Conservation (phyloP, 2,329 filamentous ascomycete genomes). For the Phyllosticta paracitricarpa region DNA sequence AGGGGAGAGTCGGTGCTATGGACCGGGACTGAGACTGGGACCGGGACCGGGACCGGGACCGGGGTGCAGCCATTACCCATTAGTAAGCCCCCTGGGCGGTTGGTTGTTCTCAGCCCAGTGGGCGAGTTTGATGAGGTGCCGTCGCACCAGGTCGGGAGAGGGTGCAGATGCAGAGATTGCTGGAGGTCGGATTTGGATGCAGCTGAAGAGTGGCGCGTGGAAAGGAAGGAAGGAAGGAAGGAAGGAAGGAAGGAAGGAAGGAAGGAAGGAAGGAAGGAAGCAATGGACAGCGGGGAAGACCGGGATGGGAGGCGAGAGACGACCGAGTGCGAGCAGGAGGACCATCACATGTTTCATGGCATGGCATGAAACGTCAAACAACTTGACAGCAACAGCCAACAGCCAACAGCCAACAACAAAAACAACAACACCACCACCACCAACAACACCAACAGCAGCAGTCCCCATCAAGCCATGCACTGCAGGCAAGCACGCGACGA, state of each 20-base stretch:
- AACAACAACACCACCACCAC: neutral
- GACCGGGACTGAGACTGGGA: constrained; percentile 4
- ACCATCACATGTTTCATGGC: neutral
- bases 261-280: no score
- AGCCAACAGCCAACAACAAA: neutral
- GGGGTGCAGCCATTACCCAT: neutral
- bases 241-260: no score
- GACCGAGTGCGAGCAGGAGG: neutral
- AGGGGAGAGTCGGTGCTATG: neutral
- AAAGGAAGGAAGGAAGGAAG: neutral
- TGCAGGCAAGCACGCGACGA: neutral
- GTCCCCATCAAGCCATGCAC: neutral
- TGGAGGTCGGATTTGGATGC: neutral
- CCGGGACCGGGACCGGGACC: constrained; percentile 7
- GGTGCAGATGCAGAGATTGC: neutral
- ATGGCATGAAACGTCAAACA: neutral
- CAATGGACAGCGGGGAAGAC: neutral
- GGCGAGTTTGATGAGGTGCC: neutral
- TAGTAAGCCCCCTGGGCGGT: neutral
- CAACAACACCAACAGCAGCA: neutral
- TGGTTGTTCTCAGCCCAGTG: neutral
- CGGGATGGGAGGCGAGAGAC: neutral
- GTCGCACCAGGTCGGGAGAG: neutral
- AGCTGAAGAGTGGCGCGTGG: neutral
- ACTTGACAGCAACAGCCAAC: neutral